Percentiles rank a stretch among this genome's conserved stretches.
Conservation (phyloP, 2,329 filamentous ascomycete genomes). For the Colletotrichum tabaci region DNA sequence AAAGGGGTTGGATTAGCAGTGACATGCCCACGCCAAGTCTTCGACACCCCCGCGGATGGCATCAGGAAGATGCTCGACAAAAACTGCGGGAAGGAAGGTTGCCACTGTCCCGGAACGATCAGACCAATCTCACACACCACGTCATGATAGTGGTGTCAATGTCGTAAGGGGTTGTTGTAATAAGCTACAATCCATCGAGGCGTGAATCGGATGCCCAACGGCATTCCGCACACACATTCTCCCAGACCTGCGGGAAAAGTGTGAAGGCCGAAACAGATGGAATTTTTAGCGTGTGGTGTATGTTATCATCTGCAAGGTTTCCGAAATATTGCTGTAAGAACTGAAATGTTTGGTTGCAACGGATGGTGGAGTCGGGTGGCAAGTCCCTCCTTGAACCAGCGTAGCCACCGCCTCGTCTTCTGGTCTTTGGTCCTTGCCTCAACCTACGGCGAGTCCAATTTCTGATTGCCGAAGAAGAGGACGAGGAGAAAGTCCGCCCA, state of each 20-base stretch:
- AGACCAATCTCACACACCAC: not conserved
- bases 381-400: constrained; percentile 5
- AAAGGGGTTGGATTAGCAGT: not conserved
- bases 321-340: constrained; percentile 5
- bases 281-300: constrained; percentile 8
- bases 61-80: not conserved
- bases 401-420: not conserved
- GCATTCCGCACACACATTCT: constrained; percentile 23
- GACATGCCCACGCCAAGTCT: not conserved
- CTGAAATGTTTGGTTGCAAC: constrained; percentile 10
- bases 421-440: constrained; percentile 45
- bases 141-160: constrained; percentile 9
- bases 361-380: constrained; percentile 1
- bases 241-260: constrained; percentile 37
- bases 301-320: constrained; percentile 11
- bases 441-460: constrained; percentile 71
- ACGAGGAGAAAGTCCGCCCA: constrained; percentile 65
- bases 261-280: constrained; percentile 31
- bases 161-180: constrained; percentile 4
- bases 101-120: not conserved
- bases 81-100: not conserved
- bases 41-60: not conserved
- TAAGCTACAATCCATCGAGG: constrained; percentile 8
- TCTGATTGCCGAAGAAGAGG: constrained; percentile 62
- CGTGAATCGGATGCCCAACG: constrained; percentile 21